phyloP scores from a whole-genome alignment of 140 eudicot species.

The Ambrosia hybrid region DNA sequence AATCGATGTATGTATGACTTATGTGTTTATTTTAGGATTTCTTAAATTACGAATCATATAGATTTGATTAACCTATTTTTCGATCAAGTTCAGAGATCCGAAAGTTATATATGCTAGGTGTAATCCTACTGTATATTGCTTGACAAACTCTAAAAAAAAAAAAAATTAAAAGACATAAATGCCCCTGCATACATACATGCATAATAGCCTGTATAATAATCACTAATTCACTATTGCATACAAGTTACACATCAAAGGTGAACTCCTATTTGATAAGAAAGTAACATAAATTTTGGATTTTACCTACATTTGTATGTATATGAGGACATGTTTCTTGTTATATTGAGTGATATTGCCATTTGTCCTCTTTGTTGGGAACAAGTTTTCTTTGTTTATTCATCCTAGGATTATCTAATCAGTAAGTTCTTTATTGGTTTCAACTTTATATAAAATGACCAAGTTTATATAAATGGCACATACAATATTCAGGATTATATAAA shows the following conservation, averaged over 20 bases:
- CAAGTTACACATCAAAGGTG: neutral
- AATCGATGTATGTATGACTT: too few relatives aligned
- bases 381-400: conserved; percentile 17
- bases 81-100: too few relatives aligned
- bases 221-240: too few relatives aligned
- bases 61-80: too few relatives aligned
- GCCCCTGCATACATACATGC: too few relatives aligned
- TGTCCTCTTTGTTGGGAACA: conserved; percentile 24
- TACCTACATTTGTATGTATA: conserved; percentile 23
- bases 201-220: too few relatives aligned
- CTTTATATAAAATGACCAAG: neutral
- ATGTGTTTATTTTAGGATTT: neutral
- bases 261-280: neutral
- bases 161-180: too few relatives aligned
- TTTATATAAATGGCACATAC: too few relatives aligned
- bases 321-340: conserved; percentile 30
- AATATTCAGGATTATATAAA: neutral
- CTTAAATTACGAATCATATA: neutral
- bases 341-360: conserved; percentile 1
- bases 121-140: too few relatives aligned
- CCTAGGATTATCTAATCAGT: conserved; percentile 18
- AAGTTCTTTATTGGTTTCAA: neutral
- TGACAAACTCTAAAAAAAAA: too few relatives aligned
- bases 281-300: conserved; percentile 10
- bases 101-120: too few relatives aligned